phyloP scores from a whole-genome alignment of 2,329 filamentous ascomycete genomes.

The Drechslera avenae region DNA sequence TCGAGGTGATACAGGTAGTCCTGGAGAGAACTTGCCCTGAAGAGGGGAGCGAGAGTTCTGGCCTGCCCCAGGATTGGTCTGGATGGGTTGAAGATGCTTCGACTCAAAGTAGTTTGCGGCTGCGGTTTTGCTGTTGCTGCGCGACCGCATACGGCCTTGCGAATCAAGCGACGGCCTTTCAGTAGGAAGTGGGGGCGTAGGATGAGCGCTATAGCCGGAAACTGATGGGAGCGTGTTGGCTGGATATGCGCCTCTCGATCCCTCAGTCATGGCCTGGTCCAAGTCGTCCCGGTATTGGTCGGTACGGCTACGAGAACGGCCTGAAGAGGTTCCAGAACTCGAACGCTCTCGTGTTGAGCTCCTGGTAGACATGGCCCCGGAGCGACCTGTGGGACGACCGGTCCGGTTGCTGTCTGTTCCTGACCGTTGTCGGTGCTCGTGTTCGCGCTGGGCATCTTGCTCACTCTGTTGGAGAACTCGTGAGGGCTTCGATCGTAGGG shows the following conservation, averaged over 20 bases:
- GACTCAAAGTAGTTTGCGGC: conserved; percentile 44
- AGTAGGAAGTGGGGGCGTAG: conserved; percentile 35
- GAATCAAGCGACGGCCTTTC: conserved; percentile 37
- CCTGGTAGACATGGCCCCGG: conserved; percentile 49
- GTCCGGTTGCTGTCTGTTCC: conserved; percentile 44
- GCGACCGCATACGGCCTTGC: conserved; percentile 36
- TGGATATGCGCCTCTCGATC: conserved; percentile 42
- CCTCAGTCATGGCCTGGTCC: conserved; percentile 56
- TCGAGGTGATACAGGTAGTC: conserved; percentile 44
- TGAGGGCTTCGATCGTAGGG: conserved; percentile 37
- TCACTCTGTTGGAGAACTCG: conserved; percentile 43
- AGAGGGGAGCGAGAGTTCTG: conserved; percentile 33
- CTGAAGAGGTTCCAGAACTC: conserved; percentile 58
- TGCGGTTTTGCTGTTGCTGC: conserved; percentile 46
- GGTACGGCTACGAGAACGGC: conserved; percentile 60
- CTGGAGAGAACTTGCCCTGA: conserved; percentile 34
- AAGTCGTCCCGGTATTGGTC: conserved; percentile 59
- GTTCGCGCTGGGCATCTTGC: conserved; percentile 43
- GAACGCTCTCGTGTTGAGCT: conserved; percentile 58
- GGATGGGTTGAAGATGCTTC: conserved; percentile 46
- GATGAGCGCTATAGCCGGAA: conserved; percentile 40
- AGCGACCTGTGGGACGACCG: conserved; percentile 36
- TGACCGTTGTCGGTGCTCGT: conserved; percentile 38
- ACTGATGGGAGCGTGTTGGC: conserved; percentile 42
- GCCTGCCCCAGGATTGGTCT: conserved; percentile 33